A percentile compares a stretch with the other conserved stretches of the same genome.
Evolutionary conservation across 2,329 filamentous ascomycete genomes (phyloP).

Genomic region (Dothidotthia symphoricarpi): DNA sequence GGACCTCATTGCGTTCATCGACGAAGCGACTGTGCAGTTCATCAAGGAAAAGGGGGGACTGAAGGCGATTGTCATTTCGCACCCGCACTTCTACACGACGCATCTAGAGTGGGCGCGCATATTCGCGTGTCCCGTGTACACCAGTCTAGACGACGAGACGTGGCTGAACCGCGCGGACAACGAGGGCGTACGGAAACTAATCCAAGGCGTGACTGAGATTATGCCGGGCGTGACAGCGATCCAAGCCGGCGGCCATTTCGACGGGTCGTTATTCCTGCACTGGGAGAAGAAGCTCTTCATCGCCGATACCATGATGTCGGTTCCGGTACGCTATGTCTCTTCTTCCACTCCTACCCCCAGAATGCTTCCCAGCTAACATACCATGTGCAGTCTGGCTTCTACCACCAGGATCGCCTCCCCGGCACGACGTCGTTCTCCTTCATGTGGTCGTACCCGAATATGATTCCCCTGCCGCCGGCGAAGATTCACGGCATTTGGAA

Average conservation of each 20-base stretch:
- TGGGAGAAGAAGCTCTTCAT: constrained; percentile 61
- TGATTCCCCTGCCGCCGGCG: constrained; percentile 65
- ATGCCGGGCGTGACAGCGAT: constrained; percentile 58
- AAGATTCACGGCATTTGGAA: constrained; percentile 69
- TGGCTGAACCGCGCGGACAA: constrained; percentile 60
- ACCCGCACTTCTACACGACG: constrained; percentile 81
- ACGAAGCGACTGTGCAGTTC: constrained; percentile 59
- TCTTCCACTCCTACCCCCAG: neutral
- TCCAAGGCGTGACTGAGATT: constrained; percentile 45
- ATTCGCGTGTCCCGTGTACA: constrained; percentile 69
- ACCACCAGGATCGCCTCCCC: constrained; percentile 42
- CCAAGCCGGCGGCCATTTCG: constrained; percentile 77
- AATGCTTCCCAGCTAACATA: constrained; percentile 1
- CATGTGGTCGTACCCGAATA: constrained; percentile 62
- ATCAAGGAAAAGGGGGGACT: constrained; percentile 65
- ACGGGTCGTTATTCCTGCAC: constrained; percentile 67
- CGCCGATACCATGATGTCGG: constrained; percentile 74
- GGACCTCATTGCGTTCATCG: constrained; percentile 72
- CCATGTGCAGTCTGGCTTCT: constrained; percentile 27
- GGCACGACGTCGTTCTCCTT: constrained; percentile 61
- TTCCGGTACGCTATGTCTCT: constrained; percentile 50
- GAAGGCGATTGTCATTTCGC: constrained; percentile 68
- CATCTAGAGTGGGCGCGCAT: constrained; percentile 69
- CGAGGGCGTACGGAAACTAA: constrained; percentile 46
- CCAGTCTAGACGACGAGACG: constrained; percentile 61